phyloP scores from a whole-genome alignment of 192 early-diverging fungal genomes.

The Coemansia pectinata region DNA sequence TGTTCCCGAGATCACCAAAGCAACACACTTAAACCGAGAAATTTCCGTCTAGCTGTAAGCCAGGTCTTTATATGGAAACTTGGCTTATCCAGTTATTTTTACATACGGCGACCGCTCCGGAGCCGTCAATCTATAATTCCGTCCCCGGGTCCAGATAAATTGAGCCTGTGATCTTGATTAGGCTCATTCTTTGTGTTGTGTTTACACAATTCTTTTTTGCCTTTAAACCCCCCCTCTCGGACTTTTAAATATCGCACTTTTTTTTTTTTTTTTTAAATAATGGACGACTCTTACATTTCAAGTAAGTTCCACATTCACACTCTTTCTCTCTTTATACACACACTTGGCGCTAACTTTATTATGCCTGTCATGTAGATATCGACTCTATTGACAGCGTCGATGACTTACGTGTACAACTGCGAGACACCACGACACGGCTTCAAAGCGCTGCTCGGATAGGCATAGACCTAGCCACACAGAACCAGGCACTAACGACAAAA shows the following conservation, averaged over 20 bases:
- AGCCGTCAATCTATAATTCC: background rate
- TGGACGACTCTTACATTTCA: background rate
- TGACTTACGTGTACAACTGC: conserved; percentile 27
- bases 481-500: conserved; percentile 25
- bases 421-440: conserved; percentile 36
- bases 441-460: conserved; percentile 47
- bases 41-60: background rate
- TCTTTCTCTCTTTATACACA: background rate
- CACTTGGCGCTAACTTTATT: too few relatives aligned
- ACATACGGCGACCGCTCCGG: background rate
- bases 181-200: background rate
- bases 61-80: background rate
- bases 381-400: conserved; percentile 25
- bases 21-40: background rate
- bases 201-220: background rate
- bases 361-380: conserved; percentile 11
- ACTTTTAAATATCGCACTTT: background rate
- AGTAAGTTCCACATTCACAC: background rate
- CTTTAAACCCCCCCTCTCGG: background rate
- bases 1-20: background rate
- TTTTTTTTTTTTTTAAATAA: background rate
- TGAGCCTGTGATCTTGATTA: background rate
- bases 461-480: conserved; percentile 40
- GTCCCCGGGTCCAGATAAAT: too few relatives aligned
- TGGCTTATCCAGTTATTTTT: background rate